Base-by-base conservation (phyloP, 2,329 filamentous ascomycete species). In the Claviceps capensis region DNA sequence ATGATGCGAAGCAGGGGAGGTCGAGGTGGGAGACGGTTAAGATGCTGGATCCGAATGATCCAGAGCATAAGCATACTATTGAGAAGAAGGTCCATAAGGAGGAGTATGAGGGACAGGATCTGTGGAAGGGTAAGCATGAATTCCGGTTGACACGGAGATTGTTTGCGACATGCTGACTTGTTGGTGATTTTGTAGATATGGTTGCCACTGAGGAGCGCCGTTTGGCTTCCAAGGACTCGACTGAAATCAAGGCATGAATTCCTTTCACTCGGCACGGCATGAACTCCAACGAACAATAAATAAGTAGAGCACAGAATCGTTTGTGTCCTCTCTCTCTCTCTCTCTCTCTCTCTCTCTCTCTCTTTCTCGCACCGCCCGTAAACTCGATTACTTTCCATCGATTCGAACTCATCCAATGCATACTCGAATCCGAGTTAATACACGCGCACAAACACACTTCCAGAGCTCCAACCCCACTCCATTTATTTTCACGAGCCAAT, bases 21-120 rank as follows among this genome's bases (percentile, higher is more conserved):
- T 86, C 83, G 57, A 77, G 85, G 65, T 95, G 86, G 86, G 84
- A 94, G 77, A 93, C 86, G 2, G 77, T 95, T 60, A 82, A 83
- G 76, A 78, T 93, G 13, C 58, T 90, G 45, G 86, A 91, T 68
- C 86, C 86, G 50, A 76, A 87, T 58, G 88, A 95, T 65, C 88
- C 87, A 2, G 81, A 84, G 69, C 87, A 90, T 69, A 85, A 88
- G 77, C 76, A 85, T 61, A 66, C 89, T 59, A 86, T 94, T 59
- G 87, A 94, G 78, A 91, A 90, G 81, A 82, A 75, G 71, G 79
- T 93, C 51, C 87, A 94, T 67, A 86, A 89, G 71, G 88, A 94
- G 74, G 77, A 86, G 57, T 93, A 94, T 67, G 78, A 83, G 65
- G 87, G 88, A 45, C 87, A 95, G 72, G 90, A 97, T 68, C 77